Evolutionary conservation across 2,329 filamentous ascomycete species (phyloP).

Genomic region (Ophiocordyceps camponoti-rufipedis): DNA sequence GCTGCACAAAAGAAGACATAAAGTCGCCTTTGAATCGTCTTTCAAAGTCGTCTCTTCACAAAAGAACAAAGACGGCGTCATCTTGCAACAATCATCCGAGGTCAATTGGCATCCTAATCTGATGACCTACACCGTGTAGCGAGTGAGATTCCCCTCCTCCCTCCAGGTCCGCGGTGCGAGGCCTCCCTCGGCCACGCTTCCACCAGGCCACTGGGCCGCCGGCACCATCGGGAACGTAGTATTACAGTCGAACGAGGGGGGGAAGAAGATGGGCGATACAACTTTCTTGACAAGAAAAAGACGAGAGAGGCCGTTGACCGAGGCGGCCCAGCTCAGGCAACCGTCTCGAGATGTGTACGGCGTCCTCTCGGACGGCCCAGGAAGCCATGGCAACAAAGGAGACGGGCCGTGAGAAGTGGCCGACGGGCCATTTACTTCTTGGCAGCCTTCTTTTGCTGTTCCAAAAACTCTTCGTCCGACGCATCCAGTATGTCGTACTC

Average conservation of each 20-base stretch:
- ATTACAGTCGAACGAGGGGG: constrained; percentile 1
- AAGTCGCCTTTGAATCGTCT: too few species aligned
- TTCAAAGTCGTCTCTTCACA: neutral
- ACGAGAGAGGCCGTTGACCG: neutral
- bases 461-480: constrained; percentile 68
- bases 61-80: neutral
- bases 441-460: constrained; percentile 24
- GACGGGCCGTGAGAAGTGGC: neutral
- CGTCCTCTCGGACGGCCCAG: neutral
- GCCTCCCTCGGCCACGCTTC: neutral
- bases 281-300: neutral
- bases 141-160: constrained; percentile 1
- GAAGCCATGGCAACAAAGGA: neutral
- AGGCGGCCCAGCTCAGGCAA: neutral
- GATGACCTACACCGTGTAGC: constrained; percentile 1
- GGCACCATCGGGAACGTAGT: neutral
- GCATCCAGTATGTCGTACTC: constrained; percentile 96
- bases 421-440: constrained; percentile 14
- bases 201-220: neutral
- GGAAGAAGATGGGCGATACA: neutral
- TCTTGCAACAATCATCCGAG: neutral
- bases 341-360: neutral
- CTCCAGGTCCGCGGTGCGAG: neutral
- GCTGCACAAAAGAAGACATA: too few species aligned
- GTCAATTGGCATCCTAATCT: constrained; percentile 3